A percentile compares a stretch with the other conserved stretches of the same genome.
Evolutionary conservation across 23 red algal genomes (phyloP).

Genomic region (Gracilaria caudata): DNA sequence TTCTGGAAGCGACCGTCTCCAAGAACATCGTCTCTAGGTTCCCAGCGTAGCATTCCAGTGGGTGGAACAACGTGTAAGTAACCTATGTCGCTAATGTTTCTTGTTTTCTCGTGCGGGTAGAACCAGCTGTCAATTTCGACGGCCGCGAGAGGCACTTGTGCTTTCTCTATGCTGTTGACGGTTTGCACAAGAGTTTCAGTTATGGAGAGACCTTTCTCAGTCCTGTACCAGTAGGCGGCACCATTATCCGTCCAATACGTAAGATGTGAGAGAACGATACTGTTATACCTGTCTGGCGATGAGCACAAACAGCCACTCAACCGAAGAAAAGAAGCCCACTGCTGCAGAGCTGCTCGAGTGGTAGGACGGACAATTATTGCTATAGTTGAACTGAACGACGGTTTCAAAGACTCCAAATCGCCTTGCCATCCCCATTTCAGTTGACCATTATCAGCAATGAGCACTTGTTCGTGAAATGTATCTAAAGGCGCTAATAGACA

Average conservation of each 20-base stretch:
- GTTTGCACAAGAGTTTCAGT: constrained; percentile 15
- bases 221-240: constrained; percentile 63
- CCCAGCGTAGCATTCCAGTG: constrained; percentile 62
- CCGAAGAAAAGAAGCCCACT: constrained; percentile 40
- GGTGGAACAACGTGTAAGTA: constrained; percentile 63
- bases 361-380: constrained; percentile 28
- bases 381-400: constrained; percentile 32
- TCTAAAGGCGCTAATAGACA: constrained; percentile 54
- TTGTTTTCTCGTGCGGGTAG: constrained; percentile 54
- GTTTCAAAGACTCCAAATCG: constrained; percentile 37
- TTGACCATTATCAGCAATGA: constrained; percentile 18
- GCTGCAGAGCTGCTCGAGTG: constrained; percentile 24
- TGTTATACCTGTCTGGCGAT: constrained; percentile 19
- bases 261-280: constrained; percentile 24
- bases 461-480: constrained; percentile 59
- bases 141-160: constrained; percentile 10
- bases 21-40: constrained; percentile 59
- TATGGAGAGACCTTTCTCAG: constrained; percentile 41
- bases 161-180: constrained; percentile 17
- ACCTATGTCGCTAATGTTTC: constrained; percentile 33
- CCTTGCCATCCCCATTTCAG: constrained; percentile 60
- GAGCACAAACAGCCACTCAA: background rate
- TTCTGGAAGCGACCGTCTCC: constrained; percentile 11
- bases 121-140: constrained; percentile 76
- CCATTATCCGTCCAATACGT: constrained; percentile 74